A percentile compares a stretch with the other conserved stretches of the same genome.
Evolutionary conservation across 208 protist species (phyloP).

Genomic region (Wallacemonas sp.): DNA sequence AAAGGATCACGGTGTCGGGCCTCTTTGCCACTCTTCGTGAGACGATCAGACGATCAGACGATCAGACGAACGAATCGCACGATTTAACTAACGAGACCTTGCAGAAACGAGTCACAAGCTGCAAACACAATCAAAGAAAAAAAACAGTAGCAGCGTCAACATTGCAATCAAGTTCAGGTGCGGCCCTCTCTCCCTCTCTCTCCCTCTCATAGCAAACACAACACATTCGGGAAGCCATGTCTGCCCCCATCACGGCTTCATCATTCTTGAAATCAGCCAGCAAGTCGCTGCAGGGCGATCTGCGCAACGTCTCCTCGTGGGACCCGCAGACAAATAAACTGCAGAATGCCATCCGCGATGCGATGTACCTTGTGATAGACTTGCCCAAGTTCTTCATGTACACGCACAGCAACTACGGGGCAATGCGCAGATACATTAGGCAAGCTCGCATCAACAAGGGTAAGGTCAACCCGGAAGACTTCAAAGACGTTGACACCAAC

Average conservation of each 20-base stretch:
- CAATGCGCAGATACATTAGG: conserved; percentile 74
- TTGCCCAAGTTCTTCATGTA: conserved; percentile 70
- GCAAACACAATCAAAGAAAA: too few relatives aligned
- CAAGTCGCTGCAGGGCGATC: conserved; percentile 45
- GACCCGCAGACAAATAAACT: conserved; percentile 61
- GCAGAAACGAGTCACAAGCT: too few relatives aligned
- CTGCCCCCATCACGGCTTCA: neutral
- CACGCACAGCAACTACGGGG: conserved; percentile 77
- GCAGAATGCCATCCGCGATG: conserved; percentile 72
- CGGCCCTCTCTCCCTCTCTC: too few relatives aligned
- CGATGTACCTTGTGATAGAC: conserved; percentile 64
- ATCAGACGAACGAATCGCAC: too few relatives aligned
- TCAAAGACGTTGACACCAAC: conserved; percentile 80
- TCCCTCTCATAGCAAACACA: too few relatives aligned
- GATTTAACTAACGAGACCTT: too few relatives aligned
- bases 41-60: too few relatives aligned
- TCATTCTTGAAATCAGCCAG: conserved; percentile 34
- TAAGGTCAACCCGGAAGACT: conserved; percentile 82
- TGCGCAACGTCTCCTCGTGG: conserved; percentile 49
- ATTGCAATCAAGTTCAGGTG: too few relatives aligned
- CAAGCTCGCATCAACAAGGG: conserved; percentile 80
- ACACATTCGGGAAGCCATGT: neutral
- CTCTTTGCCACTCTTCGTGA: too few relatives aligned
- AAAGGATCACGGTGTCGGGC: too few relatives aligned
- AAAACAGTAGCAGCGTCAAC: too few relatives aligned